Evolutionary conservation across 768 basidiomycete genomes (phyloP).

Genomic region (Tephrocybe sp.): DNA sequence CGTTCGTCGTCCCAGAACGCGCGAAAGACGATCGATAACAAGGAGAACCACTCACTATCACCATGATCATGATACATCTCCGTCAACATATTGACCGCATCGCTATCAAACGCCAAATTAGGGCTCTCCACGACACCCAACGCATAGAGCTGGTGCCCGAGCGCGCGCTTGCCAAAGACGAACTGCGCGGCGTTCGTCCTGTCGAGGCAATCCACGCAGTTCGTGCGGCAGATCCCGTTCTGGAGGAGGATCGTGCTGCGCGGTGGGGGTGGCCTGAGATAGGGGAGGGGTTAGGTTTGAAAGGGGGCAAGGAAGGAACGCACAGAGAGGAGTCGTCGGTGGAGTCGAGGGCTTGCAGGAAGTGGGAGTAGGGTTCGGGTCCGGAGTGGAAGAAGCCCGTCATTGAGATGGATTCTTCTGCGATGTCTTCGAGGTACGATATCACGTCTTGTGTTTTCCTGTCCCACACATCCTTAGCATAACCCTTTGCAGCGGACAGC

Average conservation of each 20-base stretch:
- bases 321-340: slow-evolving; percentile 42
- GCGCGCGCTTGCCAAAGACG: slow-evolving; percentile 90
- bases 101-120: slow-evolving; percentile 87
- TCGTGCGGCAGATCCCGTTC: slow-evolving; percentile 89
- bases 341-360: slow-evolving; percentile 44
- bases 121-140: slow-evolving; percentile 87
- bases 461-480: neutral
- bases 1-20: no score
- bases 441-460: slow-evolving; percentile 97
- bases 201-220: slow-evolving; percentile 97
- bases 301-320: slow-evolving; percentile 19
- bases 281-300: neutral
- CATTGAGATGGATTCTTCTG: slow-evolving; percentile 88
- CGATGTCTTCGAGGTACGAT: slow-evolving; percentile 90
- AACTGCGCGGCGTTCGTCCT: slow-evolving; percentile 97
- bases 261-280: slow-evolving; percentile 41
- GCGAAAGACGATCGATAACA: neutral
- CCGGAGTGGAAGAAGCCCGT: slow-evolving; percentile 97
- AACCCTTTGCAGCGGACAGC: neutral
- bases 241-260: slow-evolving; percentile 77
- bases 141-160: slow-evolving; percentile 95
- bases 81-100: slow-evolving; percentile 94
- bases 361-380: slow-evolving; percentile 78
- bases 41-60: slow-evolving; percentile 62
- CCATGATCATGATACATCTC: slow-evolving; percentile 99